phyloP scores from a whole-genome alignment of 805 yeast species.

The Suhomyces pyralidae region DNA sequence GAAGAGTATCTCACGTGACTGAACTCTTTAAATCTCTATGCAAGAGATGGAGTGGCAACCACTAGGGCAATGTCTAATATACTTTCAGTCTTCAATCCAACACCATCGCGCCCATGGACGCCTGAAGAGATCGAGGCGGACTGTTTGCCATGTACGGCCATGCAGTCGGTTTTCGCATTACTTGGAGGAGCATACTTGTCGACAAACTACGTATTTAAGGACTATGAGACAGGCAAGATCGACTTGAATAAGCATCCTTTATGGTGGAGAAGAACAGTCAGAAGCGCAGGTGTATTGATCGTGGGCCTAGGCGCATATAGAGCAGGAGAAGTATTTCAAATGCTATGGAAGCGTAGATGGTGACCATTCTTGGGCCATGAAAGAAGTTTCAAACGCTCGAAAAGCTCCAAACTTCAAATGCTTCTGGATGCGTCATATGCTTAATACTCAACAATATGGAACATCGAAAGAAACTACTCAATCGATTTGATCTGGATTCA shows the following conservation, averaged over 20 bases:
- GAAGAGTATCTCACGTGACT: background rate
- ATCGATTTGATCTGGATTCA: background rate
- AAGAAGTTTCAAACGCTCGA: background rate
- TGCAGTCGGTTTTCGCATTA: conserved; percentile 57
- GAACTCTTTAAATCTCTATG: background rate
- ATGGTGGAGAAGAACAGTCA: conserved; percentile 62
- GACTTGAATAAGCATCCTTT: conserved; percentile 39
- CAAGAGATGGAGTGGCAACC: background rate
- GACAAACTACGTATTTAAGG: conserved; percentile 53
- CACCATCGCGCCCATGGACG: conserved; percentile 40
- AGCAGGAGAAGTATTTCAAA: conserved; percentile 51
- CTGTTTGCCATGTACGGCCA: conserved; percentile 67
- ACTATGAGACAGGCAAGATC: conserved; percentile 38
- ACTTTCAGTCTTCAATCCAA: conserved; percentile 50
- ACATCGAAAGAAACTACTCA: background rate
- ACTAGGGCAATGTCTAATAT: conserved; percentile 43
- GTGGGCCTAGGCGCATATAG: conserved; percentile 58
- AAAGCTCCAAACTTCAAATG: too few relatives aligned
- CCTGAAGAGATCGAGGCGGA: conserved; percentile 44
- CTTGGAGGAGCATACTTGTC: conserved; percentile 63
- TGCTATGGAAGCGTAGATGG: conserved; percentile 10
- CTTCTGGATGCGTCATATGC: background rate
- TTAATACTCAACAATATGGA: background rate
- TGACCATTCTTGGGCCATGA: background rate
- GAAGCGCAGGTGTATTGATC: conserved; percentile 52